Base-by-base conservation (phyloP, 257 asterid genomes). In the Ophiorrhiza pumila region DNA sequence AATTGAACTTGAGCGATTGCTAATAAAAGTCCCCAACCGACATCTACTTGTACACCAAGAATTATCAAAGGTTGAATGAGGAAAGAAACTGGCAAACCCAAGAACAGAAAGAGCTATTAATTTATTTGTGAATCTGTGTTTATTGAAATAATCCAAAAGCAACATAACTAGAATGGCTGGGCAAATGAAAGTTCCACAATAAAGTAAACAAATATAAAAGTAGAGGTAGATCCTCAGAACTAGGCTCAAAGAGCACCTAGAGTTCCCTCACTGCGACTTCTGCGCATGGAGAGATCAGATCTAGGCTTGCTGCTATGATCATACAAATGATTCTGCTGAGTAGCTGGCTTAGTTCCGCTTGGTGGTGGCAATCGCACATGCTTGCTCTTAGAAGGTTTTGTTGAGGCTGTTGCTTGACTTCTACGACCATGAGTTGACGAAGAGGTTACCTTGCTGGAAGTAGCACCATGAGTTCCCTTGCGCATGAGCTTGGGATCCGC, bases 261-360 rank as follows among this genome's bases (percentile, higher is more conserved):
- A 59, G 86, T 91, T 60, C 97, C 97, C 81, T 86, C 96, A 27
- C 97, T 94, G 7, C 92, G 87, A 87, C 93, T 91, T 73, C 95
- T 76, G 32, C 86, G 91, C 64, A 91, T 79, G 14, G 90, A 82
- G 35, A 82, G 73, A 70, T 81, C 91, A 37, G 71, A 67, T 79
- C 81, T 83, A 69, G 62, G 77, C 78, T 76, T 89, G 77, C 63
- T 84, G 84, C 78, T 68, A 39, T 80, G 47, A 25, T 83, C 92
- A 17, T 71, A 15, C 7, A 79, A 29, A 31, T 79, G 85, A 62
- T 45, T 76, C 22, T 52, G 90, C 52, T 76, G 83, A 60, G 73
- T 15, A 31, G 71, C 68, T 49, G 81, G 73, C 85, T 82, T 88
- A 68, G 83, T 73, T 31, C 89, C 94, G 63, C 71, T 76, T 1